These are phyloP conservation scores for Yarrowia keelungensis DNA, from an alignment of 805 yeast species.

Conservation along the genomic window DNA sequence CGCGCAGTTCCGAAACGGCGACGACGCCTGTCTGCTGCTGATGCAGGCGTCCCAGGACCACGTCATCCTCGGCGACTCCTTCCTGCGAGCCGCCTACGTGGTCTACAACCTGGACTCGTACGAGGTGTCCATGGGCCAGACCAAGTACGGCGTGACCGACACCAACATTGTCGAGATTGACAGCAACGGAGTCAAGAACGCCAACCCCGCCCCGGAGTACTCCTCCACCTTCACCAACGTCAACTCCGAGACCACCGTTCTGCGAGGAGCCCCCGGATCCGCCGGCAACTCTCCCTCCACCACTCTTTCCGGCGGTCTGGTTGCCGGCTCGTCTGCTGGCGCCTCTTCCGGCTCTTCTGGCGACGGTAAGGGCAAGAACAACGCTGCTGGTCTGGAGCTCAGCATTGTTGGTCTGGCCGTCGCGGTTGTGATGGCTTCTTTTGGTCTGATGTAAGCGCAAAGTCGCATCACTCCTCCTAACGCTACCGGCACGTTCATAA, in stretches of 20 bases:
- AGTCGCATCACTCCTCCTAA: neutral
- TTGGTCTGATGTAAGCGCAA: slow-evolving; percentile 16
- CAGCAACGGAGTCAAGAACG: slow-evolving; percentile 47
- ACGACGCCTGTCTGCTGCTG: slow-evolving; percentile 44
- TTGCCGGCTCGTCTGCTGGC: slow-evolving; percentile 14
- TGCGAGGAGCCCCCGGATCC: slow-evolving; percentile 32
- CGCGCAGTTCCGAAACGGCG: slow-evolving; percentile 42
- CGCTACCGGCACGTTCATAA: neutral
- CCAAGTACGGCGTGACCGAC: slow-evolving; percentile 46
- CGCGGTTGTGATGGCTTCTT: slow-evolving; percentile 11
- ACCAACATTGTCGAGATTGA: slow-evolving; percentile 47
- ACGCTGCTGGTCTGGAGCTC: slow-evolving; percentile 25
- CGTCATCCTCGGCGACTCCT: slow-evolving; percentile 67
- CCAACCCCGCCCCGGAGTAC: slow-evolving; percentile 44
- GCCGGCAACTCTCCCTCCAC: slow-evolving; percentile 8
- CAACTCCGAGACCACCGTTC: slow-evolving; percentile 12
- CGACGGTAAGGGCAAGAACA: slow-evolving; percentile 7
- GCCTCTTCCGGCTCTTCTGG: neutral
- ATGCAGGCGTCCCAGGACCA: slow-evolving; percentile 48
- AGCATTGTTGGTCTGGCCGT: slow-evolving; percentile 23
- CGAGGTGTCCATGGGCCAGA: slow-evolving; percentile 63
- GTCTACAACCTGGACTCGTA: slow-evolving; percentile 69
- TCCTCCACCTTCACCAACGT: slow-evolving; percentile 12
- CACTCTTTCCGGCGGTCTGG: slow-evolving; percentile 39
- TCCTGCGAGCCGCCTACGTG: slow-evolving; percentile 68